These are phyloP conservation scores for Besnoitia besnoiti DNA, from an alignment of 169 alveolate species.

Conservation along the genomic window DNA sequence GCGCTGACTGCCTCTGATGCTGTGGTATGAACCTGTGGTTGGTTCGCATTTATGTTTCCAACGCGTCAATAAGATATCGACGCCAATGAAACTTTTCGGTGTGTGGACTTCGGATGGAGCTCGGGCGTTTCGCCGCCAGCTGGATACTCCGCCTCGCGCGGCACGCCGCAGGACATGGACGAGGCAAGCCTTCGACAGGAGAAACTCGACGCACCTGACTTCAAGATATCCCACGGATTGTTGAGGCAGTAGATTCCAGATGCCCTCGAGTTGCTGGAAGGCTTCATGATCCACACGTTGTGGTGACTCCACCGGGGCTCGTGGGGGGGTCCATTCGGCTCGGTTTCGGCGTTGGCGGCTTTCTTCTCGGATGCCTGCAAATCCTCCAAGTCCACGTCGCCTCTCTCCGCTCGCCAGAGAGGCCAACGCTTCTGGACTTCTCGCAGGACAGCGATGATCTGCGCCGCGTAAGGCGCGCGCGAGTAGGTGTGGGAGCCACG, in stretches of 20 bases:
- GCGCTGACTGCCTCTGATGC: too few species aligned
- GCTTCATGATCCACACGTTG: constrained; percentile 64
- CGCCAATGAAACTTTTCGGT: too few species aligned
- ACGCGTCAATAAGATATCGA: too few species aligned
- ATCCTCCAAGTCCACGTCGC: background rate
- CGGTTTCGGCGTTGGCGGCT: background rate
- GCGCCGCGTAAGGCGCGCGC: background rate
- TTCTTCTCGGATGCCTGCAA: background rate
- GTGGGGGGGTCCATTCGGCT: background rate
- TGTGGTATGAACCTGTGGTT: too few species aligned
- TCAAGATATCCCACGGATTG: constrained; percentile 53
- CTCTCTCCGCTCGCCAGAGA: constrained; percentile 27
- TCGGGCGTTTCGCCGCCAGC: too few species aligned
- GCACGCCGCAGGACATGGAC: background rate
- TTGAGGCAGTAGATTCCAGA: constrained; percentile 50
- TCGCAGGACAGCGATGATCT: background rate
- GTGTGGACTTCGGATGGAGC: too few species aligned
- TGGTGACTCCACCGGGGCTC: constrained; percentile 29
- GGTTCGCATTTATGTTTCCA: too few species aligned
- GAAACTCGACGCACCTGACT: constrained; percentile 22
- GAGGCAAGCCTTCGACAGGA: background rate
- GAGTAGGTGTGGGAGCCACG: background rate
- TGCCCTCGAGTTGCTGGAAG: constrained; percentile 54
- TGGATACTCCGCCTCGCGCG: too few species aligned
- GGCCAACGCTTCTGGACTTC: constrained; percentile 4